phyloP scores from a whole-genome alignment of 495 filamentous ascomycete genomes.

The Penicillium nucicola region DNA sequence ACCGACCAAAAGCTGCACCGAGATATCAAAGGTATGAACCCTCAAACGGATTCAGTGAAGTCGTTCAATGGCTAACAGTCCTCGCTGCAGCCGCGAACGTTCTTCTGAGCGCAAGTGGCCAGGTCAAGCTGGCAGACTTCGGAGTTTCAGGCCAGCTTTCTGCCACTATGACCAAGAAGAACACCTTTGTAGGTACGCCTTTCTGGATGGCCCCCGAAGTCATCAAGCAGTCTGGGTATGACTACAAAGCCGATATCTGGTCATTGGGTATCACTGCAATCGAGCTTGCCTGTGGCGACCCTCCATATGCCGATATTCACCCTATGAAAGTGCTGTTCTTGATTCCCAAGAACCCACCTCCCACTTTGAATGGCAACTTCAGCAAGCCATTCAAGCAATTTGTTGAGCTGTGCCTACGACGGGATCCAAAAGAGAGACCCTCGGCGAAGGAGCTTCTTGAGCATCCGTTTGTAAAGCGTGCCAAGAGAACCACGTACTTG shows the following conservation, averaged over 20 bases:
- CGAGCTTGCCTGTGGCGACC: conserved; percentile 88
- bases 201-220: conserved; percentile 99
- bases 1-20: conserved; percentile 92
- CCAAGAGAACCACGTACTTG: conserved; percentile 85
- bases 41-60: background rate
- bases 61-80: conserved; percentile 10
- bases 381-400: conserved; percentile 93
- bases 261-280: conserved; percentile 97
- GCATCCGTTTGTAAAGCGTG: conserved; percentile 83
- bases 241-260: conserved; percentile 99
- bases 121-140: conserved; percentile 97
- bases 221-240: conserved; percentile 96
- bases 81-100: conserved; percentile 75
- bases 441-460: conserved; percentile 84
- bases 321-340: conserved; percentile 98
- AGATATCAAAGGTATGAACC: conserved; percentile 81
- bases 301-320: conserved; percentile 94
- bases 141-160: conserved; percentile 96
- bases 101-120: conserved; percentile 79
- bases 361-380: conserved; percentile 79
- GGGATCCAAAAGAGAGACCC: conserved; percentile 84
- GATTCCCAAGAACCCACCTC: conserved; percentile 92
- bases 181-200: conserved; percentile 96
- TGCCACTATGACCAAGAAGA: conserved; percentile 99
- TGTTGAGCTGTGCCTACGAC: conserved; percentile 78